phyloP scores from a whole-genome alignment of 2,329 filamentous ascomycete genomes.

The Ceratocystis papillata region DNA sequence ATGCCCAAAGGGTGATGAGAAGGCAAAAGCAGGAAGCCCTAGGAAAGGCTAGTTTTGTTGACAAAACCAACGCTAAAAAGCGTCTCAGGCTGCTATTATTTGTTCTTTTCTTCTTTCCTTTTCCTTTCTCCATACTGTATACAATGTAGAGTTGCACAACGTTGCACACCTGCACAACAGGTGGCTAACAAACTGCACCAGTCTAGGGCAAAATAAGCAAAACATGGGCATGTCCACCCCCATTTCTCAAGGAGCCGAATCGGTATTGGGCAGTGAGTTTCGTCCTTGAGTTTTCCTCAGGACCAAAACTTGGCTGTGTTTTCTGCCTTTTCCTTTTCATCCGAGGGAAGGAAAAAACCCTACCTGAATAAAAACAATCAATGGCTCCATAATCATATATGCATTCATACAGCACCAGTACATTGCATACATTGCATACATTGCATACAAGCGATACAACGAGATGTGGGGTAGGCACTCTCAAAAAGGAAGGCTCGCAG shows the following conservation, averaged over 20 bases:
- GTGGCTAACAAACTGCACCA: neutral
- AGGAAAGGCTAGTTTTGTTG: neutral
- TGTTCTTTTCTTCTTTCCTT: neutral
- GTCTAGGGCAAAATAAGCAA: neutral
- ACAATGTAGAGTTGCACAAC: neutral
- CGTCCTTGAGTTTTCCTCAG: no score
- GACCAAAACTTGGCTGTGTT: no score
- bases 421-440: neutral
- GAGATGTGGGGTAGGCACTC: neutral
- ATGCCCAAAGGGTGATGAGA: no score
- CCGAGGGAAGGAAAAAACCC: no score
- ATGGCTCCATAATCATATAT: neutral
- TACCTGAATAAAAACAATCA: no score
- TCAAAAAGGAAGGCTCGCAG: neutral
- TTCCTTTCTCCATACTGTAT: no score
- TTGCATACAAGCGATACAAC: neutral
- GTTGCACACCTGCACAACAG: neutral
- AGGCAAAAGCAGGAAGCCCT: neutral
- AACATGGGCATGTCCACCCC: neutral
- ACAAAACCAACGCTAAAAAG: neutral
- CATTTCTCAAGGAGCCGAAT: no score
- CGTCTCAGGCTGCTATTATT: neutral
- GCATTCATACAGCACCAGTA: no score
- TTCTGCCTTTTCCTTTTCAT: no score
- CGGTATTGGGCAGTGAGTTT: no score